phyloP scores from a whole-genome alignment of 768 basidiomycete genomes.

The Gyrodon lividus region DNA sequence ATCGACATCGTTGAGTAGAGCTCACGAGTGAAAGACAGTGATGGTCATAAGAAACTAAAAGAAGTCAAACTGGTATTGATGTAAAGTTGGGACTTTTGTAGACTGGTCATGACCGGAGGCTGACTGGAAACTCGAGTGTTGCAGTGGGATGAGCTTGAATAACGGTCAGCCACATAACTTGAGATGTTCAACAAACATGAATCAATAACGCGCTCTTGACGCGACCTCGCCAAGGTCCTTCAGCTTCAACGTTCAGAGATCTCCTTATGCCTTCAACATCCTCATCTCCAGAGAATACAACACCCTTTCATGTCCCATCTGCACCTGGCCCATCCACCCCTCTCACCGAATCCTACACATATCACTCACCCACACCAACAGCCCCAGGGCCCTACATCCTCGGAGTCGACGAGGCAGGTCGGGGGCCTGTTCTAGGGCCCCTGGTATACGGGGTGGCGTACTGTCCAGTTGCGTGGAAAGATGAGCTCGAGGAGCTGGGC shows the following conservation, averaged over 20 bases:
- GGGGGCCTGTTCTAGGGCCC: conserved; percentile 94
- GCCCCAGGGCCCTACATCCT: conserved; percentile 83
- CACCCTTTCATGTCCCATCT: conserved; percentile 45
- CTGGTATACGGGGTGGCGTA: conserved; percentile 96
- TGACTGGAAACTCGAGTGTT: no score
- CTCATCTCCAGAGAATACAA: not conserved
- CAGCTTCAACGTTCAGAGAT: not conserved
- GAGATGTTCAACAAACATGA: not conserved
- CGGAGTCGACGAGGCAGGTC: conserved; percentile 98
- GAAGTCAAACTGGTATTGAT: no score
- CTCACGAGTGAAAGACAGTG: conserved; percentile 18
- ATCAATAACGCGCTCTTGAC: not conserved
- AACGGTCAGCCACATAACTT: no score
- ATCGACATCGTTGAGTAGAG: conserved; percentile 12
- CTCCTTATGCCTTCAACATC: not conserved
- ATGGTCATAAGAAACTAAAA: not conserved
- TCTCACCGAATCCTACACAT: conserved; percentile 69
- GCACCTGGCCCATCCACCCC: conserved; percentile 56
- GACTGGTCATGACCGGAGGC: no score
- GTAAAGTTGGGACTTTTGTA: conserved; percentile 4
- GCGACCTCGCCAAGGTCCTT: not conserved
- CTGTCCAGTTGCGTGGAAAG: conserved; percentile 77
- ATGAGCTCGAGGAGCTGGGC: conserved; percentile 73
- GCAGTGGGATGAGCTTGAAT: no score
- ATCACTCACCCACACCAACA: conserved; percentile 72